Conservation (phyloP, 441 rosid species). For the Cnidoscolus chayamansa region DNA sequence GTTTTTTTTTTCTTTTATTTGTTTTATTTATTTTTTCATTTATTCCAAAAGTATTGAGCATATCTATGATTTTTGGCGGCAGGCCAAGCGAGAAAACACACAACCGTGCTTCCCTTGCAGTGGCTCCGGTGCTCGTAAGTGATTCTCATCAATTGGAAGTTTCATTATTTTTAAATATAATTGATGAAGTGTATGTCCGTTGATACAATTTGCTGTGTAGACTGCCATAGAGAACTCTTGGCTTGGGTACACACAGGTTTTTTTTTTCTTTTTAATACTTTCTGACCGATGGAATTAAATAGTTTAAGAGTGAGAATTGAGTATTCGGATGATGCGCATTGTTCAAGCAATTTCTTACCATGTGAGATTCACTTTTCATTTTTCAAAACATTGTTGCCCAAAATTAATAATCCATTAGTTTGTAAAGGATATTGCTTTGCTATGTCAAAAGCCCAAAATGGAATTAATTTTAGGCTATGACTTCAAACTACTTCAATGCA, state of each 20-base stretch:
- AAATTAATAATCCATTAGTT: background rate
- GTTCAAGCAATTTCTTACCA: too few species aligned
- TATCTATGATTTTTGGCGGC: conserved; percentile 6
- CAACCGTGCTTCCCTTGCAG: conserved; percentile 94
- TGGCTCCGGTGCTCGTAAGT: conserved; percentile 97
- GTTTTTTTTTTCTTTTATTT: background rate
- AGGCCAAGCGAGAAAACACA: conserved; percentile 86
- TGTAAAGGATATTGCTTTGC: background rate
- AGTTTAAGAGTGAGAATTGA: too few species aligned
- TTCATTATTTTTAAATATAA: background rate
- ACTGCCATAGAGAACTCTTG: too few species aligned
- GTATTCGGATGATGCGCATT: too few species aligned
- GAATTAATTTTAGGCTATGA: background rate
- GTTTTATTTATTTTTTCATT: too few species aligned
- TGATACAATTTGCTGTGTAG: too few species aligned
- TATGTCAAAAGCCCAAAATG: background rate
- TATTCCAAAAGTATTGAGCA: background rate
- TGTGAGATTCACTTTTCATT: too few species aligned
- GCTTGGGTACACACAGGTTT: too few species aligned
- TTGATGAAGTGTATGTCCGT: too few species aligned
- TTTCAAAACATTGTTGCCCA: too few species aligned
- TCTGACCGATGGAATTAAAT: too few species aligned
- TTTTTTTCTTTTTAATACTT: too few species aligned
- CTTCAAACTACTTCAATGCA: background rate
- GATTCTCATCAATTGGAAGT: background rate